phyloP scores from a whole-genome alignment of 176 grass and related monocot genomes.

The Juncus inflexus region DNA sequence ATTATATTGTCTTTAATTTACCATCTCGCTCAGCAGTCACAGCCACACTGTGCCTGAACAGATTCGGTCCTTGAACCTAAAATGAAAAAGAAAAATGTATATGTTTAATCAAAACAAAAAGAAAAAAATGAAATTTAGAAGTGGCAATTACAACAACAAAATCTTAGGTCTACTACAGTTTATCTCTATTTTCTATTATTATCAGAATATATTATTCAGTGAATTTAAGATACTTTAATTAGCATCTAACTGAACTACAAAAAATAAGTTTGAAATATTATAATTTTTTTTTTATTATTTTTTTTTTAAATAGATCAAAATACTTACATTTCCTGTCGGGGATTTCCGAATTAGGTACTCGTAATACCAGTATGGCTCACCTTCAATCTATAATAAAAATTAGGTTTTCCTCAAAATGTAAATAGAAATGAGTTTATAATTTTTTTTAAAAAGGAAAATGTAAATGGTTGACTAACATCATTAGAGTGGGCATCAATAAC shows the following conservation, averaged over 20 bases:
- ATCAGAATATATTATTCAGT: slow-evolving; percentile 6
- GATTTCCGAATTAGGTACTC: slow-evolving; percentile 95
- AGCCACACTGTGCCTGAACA: slow-evolving; percentile 79
- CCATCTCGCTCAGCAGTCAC: slow-evolving; percentile 90
- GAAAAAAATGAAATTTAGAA: slow-evolving; percentile 17
- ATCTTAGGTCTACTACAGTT: too few relatives aligned
- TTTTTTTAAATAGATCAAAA: neutral
- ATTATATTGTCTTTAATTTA: slow-evolving; percentile 14
- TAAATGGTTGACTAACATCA: slow-evolving; percentile 40
- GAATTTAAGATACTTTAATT: neutral
- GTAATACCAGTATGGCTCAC: slow-evolving; percentile 91
- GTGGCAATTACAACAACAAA: neutral
- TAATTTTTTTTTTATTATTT: too few relatives aligned
- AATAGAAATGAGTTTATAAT: neutral
- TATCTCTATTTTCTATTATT: neutral
- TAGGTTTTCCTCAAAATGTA: slow-evolving; percentile 15
- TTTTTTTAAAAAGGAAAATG: slow-evolving; percentile 19
- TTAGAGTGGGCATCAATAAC: slow-evolving; percentile 81
- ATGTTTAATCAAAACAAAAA: neutral
- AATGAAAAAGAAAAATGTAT: slow-evolving; percentile 18
- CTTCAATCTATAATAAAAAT: slow-evolving; percentile 53
- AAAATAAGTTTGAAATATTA: too few relatives aligned
- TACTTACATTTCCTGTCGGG: slow-evolving; percentile 73
- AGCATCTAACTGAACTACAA: neutral
- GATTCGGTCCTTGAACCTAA: slow-evolving; percentile 80